Conservation (phyloP, 2,329 filamentous ascomycete species). For the Whalleya microplaca region DNA sequence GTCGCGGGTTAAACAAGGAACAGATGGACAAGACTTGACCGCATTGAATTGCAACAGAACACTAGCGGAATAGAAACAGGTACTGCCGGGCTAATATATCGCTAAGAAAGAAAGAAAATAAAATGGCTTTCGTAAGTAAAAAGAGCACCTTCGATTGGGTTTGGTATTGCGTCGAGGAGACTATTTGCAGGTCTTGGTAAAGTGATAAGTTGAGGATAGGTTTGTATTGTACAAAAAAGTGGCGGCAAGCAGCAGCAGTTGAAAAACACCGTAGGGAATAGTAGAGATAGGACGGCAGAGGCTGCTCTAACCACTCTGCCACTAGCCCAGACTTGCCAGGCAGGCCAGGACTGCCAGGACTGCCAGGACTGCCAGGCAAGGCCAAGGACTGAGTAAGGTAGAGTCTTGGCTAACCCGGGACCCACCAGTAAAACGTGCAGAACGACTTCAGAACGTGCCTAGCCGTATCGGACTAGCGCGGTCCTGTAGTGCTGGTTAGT, state of each 20-base stretch:
- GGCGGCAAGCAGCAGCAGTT: neutral
- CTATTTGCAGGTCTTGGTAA: constrained; percentile 22
- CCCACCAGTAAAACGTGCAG: neutral
- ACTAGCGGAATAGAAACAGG: constrained; percentile 11
- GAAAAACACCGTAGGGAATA: neutral
- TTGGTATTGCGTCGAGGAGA: constrained; percentile 19
- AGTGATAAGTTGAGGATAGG: neutral
- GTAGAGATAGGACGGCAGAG: constrained; percentile 1
- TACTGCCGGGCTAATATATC: constrained; percentile 22
- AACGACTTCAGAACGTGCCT: neutral
- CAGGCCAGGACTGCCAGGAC: too few relatives aligned
- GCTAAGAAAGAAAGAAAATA: constrained; percentile 4
- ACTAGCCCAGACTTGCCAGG: constrained; percentile 1
- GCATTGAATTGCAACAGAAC: constrained; percentile 2
- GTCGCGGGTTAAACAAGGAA: constrained; percentile 19
- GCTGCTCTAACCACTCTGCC: too few relatives aligned
- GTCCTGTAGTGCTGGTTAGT: constrained; percentile 9
- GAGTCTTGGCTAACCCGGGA: constrained; percentile 10
- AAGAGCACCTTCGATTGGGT: constrained; percentile 14
- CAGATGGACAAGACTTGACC: constrained; percentile 6
- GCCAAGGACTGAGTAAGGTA: constrained; percentile 7
- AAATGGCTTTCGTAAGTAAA: constrained; percentile 11
- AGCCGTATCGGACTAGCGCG: constrained; percentile 13
- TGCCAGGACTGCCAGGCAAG: constrained; percentile 14
- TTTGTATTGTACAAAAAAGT: neutral